Base-by-base conservation (phyloP, 1,284 basidiomycete species). In the Lignosus rhinocerotis region DNA sequence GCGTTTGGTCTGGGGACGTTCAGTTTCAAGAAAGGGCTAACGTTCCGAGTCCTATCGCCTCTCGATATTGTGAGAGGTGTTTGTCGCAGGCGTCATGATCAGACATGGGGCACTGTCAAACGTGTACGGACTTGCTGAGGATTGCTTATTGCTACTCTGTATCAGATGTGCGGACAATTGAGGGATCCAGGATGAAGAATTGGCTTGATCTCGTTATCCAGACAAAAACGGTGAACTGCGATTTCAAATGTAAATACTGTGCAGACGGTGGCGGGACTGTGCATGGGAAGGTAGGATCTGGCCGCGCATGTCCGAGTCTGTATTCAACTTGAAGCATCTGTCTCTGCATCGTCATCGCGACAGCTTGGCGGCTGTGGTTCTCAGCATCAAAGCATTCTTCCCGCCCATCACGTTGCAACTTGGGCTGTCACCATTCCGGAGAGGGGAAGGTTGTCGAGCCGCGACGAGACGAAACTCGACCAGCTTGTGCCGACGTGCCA, bases 391-490 rank as follows among this genome's bases (percentile, higher is more conserved):
- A 64, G 59, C 52, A 51, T 48, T 58, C 47, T 25, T 56, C 47
- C 56, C 38, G 41, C 53, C 41, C 56, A 64, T 59, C 57, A 55
- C 54, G 44, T 58, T 46, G 55, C 54, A 53, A 50, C 25, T 25
- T 25, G 25, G 2, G 25, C 25, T 38, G 50, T 39, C n/a, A 45
- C 14, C 48, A 33, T 7, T 51, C 33, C 46, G 41, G 53, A 51
- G 25, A 53, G 25, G 42, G 36, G 45, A n/a, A 49, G 52, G 50
- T 31, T 61, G 62, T 61, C 62, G 59, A 64, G 62, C 59, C 59
- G 41, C 43, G 62, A 61, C 62, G 59, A 64, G 62, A 51, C 62
- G 48, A 59, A 52, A 61, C 62, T 64, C 56, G 62, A 61, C 62
- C 57, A 43, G 30, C 25, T 25, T 25, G 25, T 25, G 25, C 25